phyloP scores from a whole-genome alignment of 1,284 basidiomycete genomes.

The Sphaerobolus stellatus region DNA sequence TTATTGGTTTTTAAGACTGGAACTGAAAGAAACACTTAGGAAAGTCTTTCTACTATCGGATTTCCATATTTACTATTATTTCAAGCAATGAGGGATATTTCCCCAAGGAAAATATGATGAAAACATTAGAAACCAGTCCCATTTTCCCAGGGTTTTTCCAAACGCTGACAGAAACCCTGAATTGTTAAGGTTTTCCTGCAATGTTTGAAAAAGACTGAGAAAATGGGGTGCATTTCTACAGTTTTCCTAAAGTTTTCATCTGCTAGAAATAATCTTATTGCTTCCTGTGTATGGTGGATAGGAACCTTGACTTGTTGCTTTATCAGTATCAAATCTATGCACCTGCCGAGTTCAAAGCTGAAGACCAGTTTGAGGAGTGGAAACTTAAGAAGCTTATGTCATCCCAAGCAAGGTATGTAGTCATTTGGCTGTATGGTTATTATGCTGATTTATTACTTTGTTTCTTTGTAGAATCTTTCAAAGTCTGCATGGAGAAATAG shows the following conservation, averaged over 20 bases:
- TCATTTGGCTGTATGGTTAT: neutral
- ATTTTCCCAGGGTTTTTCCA: no score
- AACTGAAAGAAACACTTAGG: slow-evolving; percentile 53
- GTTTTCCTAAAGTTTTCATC: no score
- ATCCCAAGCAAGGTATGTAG: slow-evolving; percentile 47
- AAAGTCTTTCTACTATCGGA: slow-evolving; percentile 74
- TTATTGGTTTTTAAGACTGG: slow-evolving; percentile 42
- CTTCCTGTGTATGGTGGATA: slow-evolving; percentile 63
- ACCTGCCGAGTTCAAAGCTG: slow-evolving; percentile 50
- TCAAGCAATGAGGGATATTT: no score
- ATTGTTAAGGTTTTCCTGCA: no score
- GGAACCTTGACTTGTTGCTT: slow-evolving; percentile 66
- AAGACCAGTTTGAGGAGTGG: slow-evolving; percentile 63
- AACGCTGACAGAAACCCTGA: slow-evolving; percentile 75
- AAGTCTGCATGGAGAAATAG: slow-evolving; percentile 60
- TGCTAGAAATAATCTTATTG: no score
- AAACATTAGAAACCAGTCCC: no score
- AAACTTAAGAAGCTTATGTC: slow-evolving; percentile 57
- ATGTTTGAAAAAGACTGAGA: no score
- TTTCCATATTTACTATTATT: no score
- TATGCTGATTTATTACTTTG: neutral
- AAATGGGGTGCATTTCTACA: no score
- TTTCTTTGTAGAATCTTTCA: slow-evolving; percentile 52
- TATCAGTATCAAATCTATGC: slow-evolving; percentile 61
- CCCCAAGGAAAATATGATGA: no score